Percentiles rank a stretch among this genome's conserved stretches.
These are phyloP conservation scores for Monosporascus sp. DNA, from an alignment of 2,329 filamentous ascomycete species.

Conservation along the genomic window DNA sequence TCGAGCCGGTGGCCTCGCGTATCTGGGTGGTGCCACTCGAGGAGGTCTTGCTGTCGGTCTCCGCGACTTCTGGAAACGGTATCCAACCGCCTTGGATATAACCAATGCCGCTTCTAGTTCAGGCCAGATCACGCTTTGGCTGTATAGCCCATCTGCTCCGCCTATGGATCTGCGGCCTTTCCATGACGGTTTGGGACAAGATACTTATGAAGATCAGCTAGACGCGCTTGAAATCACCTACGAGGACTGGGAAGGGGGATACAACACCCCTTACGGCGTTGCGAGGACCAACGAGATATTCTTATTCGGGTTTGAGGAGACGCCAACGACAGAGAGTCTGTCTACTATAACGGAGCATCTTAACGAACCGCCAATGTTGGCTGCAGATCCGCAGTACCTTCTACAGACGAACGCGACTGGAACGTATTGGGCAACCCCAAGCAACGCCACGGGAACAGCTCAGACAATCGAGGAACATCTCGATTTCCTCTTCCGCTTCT, in stretches of 20 bases:
- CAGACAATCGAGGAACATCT: slow-evolving; percentile 46
- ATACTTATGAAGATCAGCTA: slow-evolving; percentile 52
- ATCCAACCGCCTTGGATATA: slow-evolving; percentile 54
- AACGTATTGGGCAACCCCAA: slow-evolving; percentile 47
- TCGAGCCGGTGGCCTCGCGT: slow-evolving; percentile 51
- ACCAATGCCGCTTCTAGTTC: slow-evolving; percentile 42
- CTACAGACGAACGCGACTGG: slow-evolving; percentile 48
- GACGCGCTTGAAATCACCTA: slow-evolving; percentile 60
- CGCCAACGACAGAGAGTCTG: slow-evolving; percentile 44
- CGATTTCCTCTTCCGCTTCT: slow-evolving; percentile 52
- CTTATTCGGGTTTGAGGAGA: slow-evolving; percentile 47
- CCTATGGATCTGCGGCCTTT: slow-evolving; percentile 54
- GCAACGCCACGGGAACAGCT: slow-evolving; percentile 23
- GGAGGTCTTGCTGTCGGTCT: slow-evolving; percentile 57
- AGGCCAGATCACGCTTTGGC: slow-evolving; percentile 53
- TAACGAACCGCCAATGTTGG: slow-evolving; percentile 48
- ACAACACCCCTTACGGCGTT: slow-evolving; percentile 53
- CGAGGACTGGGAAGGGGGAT: slow-evolving; percentile 54
- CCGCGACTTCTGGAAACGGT: slow-evolving; percentile 60
- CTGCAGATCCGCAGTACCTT: slow-evolving; percentile 44
- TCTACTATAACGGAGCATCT: slow-evolving; percentile 38
- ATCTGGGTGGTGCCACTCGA: slow-evolving; percentile 50
- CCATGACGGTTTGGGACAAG: slow-evolving; percentile 52
- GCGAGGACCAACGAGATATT: slow-evolving; percentile 54
- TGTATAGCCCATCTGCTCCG: slow-evolving; percentile 52